phyloP scores from a whole-genome alignment of 768 basidiomycete genomes.

The Pulveroboletus sp. region DNA sequence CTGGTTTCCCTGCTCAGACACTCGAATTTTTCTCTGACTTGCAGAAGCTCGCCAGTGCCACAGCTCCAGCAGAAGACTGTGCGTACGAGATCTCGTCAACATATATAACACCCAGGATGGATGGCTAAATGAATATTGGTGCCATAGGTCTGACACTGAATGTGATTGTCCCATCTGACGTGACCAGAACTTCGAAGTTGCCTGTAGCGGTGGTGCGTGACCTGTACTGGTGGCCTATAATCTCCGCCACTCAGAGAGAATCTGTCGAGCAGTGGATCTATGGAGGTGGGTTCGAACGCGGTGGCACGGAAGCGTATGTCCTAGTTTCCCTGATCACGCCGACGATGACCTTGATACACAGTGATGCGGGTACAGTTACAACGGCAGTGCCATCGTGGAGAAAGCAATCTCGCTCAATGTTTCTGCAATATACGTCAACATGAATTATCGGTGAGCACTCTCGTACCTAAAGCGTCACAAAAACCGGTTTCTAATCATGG shows the following conservation, averaged over 20 bases:
- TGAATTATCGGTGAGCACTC: constrained; percentile 37
- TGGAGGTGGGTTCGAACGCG: constrained; percentile 34
- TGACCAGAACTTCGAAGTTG: constrained; percentile 39
- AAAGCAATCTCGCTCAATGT: constrained; percentile 28
- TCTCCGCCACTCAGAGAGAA: not conserved
- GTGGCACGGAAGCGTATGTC: constrained; percentile 17
- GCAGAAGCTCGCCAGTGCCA: too few species aligned
- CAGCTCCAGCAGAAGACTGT: constrained; percentile 41
- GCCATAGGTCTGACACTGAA: constrained; percentile 46
- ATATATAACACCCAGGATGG: not conserved
- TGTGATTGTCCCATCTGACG: constrained; percentile 41
- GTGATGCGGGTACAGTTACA: not conserved
- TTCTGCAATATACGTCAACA: constrained; percentile 36
- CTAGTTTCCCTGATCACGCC: not conserved
- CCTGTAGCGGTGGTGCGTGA: constrained; percentile 50
- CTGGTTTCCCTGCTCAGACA: constrained; percentile 15
- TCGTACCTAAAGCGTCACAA: not conserved
- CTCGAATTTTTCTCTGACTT: not conserved
- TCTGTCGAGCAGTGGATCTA: constrained; percentile 27
- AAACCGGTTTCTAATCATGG: not conserved
- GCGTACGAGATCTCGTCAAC: constrained; percentile 11
- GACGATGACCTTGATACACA: not conserved
- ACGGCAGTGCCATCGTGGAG: constrained; percentile 27
- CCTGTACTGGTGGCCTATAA: not conserved
- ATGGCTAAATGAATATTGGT: not conserved